Percentiles rank a stretch among this genome's conserved stretches.
Evolutionary conservation across 306 rosid species (phyloP).

Genomic region (Amphicarpaea edgeworthii): DNA sequence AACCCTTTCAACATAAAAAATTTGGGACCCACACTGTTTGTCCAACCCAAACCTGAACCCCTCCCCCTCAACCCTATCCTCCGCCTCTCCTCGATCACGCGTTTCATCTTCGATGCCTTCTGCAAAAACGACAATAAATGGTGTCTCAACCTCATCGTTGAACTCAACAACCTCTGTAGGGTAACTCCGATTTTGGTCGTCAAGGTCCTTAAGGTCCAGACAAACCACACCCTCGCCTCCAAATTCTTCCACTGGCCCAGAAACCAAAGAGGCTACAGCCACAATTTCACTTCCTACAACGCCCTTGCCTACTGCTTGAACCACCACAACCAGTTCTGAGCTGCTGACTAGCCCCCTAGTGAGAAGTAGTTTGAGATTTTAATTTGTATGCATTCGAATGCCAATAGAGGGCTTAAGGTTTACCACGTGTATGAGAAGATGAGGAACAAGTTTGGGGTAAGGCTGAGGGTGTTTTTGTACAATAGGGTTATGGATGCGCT

Average conservation of each 20-base stretch:
- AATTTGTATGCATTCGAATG: conserved; percentile 77
- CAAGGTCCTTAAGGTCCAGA: conserved; percentile 75
- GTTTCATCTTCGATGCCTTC: conserved; percentile 74
- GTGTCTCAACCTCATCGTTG: conserved; percentile 65
- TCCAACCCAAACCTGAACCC: conserved; percentile 9
- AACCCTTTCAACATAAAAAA: conserved; percentile 57
- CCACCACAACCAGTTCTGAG: conserved; percentile 58
- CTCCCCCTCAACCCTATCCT: conserved; percentile 40
- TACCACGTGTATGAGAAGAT: conserved; percentile 77
- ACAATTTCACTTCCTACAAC: conserved; percentile 73
- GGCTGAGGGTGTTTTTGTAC: conserved; percentile 77
- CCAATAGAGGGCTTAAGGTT: conserved; percentile 75
- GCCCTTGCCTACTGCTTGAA: conserved; percentile 82
- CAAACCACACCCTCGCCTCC: conserved; percentile 62
- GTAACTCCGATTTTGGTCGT: conserved; percentile 73
- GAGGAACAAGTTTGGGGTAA: conserved; percentile 73
- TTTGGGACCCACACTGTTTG: conserved; percentile 75
- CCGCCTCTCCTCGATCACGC: conserved; percentile 77
- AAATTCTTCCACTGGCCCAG: conserved; percentile 84
- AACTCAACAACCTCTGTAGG: conserved; percentile 81
- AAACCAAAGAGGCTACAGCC: conserved; percentile 75
- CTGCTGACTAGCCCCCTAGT: conserved; percentile 76
- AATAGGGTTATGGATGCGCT: conserved; percentile 83
- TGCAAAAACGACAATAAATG: conserved; percentile 62
- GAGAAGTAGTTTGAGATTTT: conserved; percentile 91